Evolutionary conservation across 257 asterid species (phyloP), one percentile per base, ranked within the genome.

Genomic region (Oldenlandia corymbosa): DNA sequence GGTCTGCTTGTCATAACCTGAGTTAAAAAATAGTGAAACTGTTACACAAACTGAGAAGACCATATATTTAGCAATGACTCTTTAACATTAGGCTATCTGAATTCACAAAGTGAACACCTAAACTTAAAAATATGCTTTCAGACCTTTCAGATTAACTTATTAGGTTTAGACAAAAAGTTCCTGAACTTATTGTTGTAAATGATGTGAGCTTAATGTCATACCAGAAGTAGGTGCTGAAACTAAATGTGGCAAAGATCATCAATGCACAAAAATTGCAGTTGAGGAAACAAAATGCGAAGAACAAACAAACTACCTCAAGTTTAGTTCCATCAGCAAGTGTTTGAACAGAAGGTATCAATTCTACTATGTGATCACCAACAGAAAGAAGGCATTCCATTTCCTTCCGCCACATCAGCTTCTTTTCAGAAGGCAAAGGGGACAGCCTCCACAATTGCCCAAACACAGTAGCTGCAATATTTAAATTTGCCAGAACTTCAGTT

Each of bases 391-490:
- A 85, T 10, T 81, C 94, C 88, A 90, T 84, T 72, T 90, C 97
- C 71, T 94, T 83, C 57, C 60, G 74, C 97, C 97, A 87, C 90
- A 90, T 82, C 4, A 80, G 62, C 73, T 83, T 90, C 84, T 82
- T 90, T 65, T 83, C 88, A 27, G 52, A 7, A n/a, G 85, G 71
- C 80, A 90, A 42, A 1, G 97, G 97, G 65, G 85, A 94, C 79
- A 90, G 77, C 65, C 94, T 87, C 97, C 97, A 90, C 56, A 90
- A 49, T 73, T 90, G 90, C 62, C 97, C 97, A 77, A 90, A 90
- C 67, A 87, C 83, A 32, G 95, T 83, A 51, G 95, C 97, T 90
- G 68, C 61, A 79, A n/a, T 27, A 16, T 20, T 39, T 57, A 24
- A 27, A 24, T 71, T 24, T 18, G 32, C 36, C 4, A 30, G 37